Evolutionary conservation across 2,329 filamentous ascomycete species (phyloP).

Genomic region (Microsporum ferrugineum): DNA sequence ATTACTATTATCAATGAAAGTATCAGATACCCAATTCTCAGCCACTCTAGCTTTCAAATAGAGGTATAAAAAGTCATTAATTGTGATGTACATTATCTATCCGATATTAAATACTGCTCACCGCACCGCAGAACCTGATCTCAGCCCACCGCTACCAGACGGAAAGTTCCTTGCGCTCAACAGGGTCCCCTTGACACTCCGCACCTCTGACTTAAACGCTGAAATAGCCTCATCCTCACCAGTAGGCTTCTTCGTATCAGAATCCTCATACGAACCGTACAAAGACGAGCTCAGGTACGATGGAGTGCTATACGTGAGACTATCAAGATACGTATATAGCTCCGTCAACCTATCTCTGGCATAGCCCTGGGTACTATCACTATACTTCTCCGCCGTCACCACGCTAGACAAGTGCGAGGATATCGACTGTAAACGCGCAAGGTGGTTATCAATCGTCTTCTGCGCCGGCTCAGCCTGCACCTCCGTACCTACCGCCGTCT

Average conservation of each 20-base stretch:
- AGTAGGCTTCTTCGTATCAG: conserved; percentile 16
- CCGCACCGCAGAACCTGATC: not conserved
- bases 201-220: conserved; percentile 48
- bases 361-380: conserved; percentile 24
- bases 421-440: conserved; percentile 40
- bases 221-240: conserved; percentile 47
- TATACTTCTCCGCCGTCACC: conserved; percentile 28
- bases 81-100: not conserved
- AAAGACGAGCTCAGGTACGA: conserved; percentile 20
- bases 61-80: not conserved
- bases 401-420: conserved; percentile 42
- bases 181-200: conserved; percentile 52
- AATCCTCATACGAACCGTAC: conserved; percentile 26
- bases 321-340: conserved; percentile 43
- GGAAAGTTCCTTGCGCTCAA: conserved; percentile 53
- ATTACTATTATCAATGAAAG: not conserved
- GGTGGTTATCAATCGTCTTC: conserved; percentile 26
- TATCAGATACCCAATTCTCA: not conserved
- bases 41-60: not conserved
- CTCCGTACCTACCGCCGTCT: conserved; percentile 18
- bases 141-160: conserved; percentile 11
- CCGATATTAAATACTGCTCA: not conserved
- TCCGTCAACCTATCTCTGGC: conserved; percentile 29
- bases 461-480: conserved; percentile 11
- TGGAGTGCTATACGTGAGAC: conserved; percentile 31